Base-by-base conservation (phyloP, 345 rosid genomes). In the Leavenworthia alabamica region DNA sequence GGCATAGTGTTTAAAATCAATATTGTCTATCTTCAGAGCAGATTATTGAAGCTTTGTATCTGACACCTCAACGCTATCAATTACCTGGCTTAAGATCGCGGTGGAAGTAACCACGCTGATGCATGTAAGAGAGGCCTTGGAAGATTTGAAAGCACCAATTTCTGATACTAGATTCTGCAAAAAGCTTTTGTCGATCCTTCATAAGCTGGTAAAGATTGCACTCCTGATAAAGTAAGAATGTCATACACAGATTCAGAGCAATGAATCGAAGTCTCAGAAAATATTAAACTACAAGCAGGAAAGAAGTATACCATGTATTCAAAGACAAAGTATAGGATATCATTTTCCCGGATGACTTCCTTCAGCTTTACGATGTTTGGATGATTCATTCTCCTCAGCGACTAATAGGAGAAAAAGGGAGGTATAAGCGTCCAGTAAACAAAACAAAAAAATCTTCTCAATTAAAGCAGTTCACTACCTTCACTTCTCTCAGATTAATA, bases 81-180 rank as follows among this genome's bases (percentile, higher is more conserved):
- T 17, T 83, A 93, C 99, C 99, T 70, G 99, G 99, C 79, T 93
- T 93, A 48, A 93, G 89, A 71, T 93, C 99, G 53, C 99, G 96
- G 69, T 93, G 99, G 66, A 93, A 93, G 76, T 89, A 93, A 60
- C 99, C 99, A 40, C 81, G 88, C 68, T 82, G 91, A 71, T 93
- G 96, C 88, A 93, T 83, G 72, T 89, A 87, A 49, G 92, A 79
- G 62, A 93, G 97, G 54, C 94, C 97, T 73, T 89, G 97, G 64
- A 93, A 93, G 33, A 93, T 88, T 87, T 93, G 99, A 74, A 89
- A 93, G 68, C 85, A 93, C 97, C 97, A 87, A 75, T 87, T 93
- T 79, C 80, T 82, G 31, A 89, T 73, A 73, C 79, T 90, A 65
- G 79, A 61, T 79, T 87, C 99, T 2, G 96, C 77, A 73, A 89